phyloP scores from a whole-genome alignment of 345 rosid species.

The Pugionium cornutum region DNA sequence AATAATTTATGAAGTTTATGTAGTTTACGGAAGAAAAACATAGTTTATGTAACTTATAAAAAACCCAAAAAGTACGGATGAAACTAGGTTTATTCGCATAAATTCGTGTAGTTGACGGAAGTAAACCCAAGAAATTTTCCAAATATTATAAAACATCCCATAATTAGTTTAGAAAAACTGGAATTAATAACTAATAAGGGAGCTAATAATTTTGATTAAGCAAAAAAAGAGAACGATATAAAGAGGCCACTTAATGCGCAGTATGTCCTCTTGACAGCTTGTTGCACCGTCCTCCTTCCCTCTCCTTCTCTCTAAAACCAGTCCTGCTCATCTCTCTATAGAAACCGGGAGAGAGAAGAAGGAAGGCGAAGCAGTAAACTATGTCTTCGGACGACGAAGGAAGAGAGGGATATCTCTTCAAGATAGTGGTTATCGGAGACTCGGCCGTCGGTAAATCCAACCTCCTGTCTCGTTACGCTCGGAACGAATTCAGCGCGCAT shows the following conservation, averaged over 20 bases:
- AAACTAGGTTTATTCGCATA: no score
- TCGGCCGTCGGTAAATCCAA: slow-evolving; percentile 94
- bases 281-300: slow-evolving; percentile 28
- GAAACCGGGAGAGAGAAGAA: slow-evolving; percentile 5
- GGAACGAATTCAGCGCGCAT: slow-evolving; percentile 82
- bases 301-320: slow-evolving; percentile 15
- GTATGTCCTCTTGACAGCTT: slow-evolving; percentile 49
- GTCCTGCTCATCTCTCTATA: slow-evolving; percentile 15
- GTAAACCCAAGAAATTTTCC: no score
- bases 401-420: slow-evolving; percentile 81
- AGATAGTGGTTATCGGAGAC: slow-evolving; percentile 84
- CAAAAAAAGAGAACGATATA: neutral
- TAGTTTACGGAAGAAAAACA: no score
- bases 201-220: neutral
- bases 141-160: neutral
- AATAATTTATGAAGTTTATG: no score
- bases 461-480: slow-evolving; percentile 75
- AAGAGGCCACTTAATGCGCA: slow-evolving; percentile 52
- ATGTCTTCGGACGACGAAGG: slow-evolving; percentile 61
- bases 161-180: neutral
- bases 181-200: neutral
- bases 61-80: no score
- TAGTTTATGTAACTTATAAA: no score
- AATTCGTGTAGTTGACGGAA: no score
- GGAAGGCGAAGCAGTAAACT: neutral